phyloP scores from a whole-genome alignment of 2,329 filamentous ascomycete genomes.

The Aspergillus chevalieri region DNA sequence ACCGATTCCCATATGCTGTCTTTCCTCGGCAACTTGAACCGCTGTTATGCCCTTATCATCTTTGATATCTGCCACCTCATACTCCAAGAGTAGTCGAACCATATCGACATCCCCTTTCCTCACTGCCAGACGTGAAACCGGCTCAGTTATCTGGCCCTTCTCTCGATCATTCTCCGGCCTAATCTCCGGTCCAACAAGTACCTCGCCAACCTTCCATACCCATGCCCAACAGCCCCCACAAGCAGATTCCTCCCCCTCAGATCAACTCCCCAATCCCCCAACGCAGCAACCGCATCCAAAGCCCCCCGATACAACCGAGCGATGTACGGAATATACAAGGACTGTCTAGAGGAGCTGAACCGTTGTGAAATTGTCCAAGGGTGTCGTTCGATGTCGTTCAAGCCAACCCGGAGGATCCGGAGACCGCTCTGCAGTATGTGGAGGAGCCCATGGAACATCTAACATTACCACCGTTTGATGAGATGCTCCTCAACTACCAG shows the following conservation, averaged over 20 bases:
- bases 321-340: slow-evolving; percentile 45
- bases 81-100: neutral
- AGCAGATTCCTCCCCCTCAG: neutral
- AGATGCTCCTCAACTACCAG: slow-evolving; percentile 25
- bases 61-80: neutral
- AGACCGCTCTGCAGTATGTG: slow-evolving; percentile 24
- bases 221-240: neutral
- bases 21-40: neutral
- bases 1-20: neutral
- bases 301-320: slow-evolving; percentile 13
- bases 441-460: slow-evolving; percentile 14
- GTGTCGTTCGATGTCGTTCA: slow-evolving; percentile 21
- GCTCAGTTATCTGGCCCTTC: neutral
- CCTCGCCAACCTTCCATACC: neutral
- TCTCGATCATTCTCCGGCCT: neutral
- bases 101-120: neutral
- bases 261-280: neutral
- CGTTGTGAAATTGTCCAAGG: slow-evolving; percentile 29
- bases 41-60: neutral
- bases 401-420: slow-evolving; percentile 16
- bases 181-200: neutral
- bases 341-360: slow-evolving; percentile 43
- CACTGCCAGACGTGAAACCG: neutral
- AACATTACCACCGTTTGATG: slow-evolving; percentile 20
- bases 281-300: neutral